Base-by-base conservation (phyloP, 768 basidiomycete species). In the Suillus spraguei region DNA sequence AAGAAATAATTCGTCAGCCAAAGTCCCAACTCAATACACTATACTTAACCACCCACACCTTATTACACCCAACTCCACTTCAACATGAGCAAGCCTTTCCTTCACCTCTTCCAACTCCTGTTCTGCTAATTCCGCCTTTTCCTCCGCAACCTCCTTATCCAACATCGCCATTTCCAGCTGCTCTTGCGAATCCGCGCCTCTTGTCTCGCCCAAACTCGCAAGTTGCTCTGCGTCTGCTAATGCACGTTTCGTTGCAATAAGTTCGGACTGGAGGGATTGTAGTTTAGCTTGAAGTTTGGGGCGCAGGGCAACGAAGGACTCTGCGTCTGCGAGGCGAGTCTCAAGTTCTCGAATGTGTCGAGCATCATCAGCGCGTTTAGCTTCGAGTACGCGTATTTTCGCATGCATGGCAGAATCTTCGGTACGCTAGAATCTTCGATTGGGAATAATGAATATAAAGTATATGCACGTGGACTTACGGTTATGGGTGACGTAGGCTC, bases 121-220 rank as follows among this genome's bases (percentile, higher is more conserved):
- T 72, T 94, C 89, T 0, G 89, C 89, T 2, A 86, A 72, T 74
- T 98, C 97, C 0, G 92, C 89, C 64, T 87, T 87, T 75, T 98
- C 97, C 72, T 99, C 97, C 0, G 97, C 96, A 44, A 99, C 88
- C 74, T 99, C 97, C 77, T 94, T 95, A 73, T 99, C 97, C 68
- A 99, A 77, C 84, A 92, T 92, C 3, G 88, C 83, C 90, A 98
- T 95, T 78, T 99, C 97, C 44, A 99, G 78, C 71, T 96, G 93
- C 63, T 98, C 97, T 60, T 91, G 87, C 1, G 90, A 74, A 72
- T 99, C 97, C 3, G 88, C 77, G 1, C 92, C 79, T 28, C 91
- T 83, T 17, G 78, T 78, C 66, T 96, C 92, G 0, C 88, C 79
- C 39, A 94, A 78, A 39, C 88, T 83, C 0, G 87, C 81, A n/a